Conservation (phyloP, 306 rosid genomes). For the Sicyos edulis region DNA sequence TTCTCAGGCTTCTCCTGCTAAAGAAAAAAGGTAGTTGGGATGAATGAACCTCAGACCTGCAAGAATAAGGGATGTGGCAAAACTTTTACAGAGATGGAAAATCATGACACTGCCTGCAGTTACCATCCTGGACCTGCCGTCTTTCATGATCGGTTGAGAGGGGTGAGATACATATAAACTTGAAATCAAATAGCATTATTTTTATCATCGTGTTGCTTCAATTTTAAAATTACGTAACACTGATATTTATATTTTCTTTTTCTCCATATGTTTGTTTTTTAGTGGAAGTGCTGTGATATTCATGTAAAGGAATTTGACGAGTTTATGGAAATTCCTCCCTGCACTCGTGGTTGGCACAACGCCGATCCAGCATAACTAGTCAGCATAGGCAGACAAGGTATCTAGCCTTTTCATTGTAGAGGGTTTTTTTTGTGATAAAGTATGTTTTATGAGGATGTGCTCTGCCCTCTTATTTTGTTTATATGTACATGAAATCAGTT, state of each 20-base stretch:
- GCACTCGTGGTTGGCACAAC: constrained; percentile 91
- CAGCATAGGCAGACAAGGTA: constrained; percentile 16
- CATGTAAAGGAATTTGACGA: constrained; percentile 91
- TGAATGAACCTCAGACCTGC: constrained; percentile 69
- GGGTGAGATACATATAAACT: constrained; percentile 43
- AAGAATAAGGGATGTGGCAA: constrained; percentile 72
- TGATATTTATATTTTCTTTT: neutral
- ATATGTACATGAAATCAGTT: neutral
- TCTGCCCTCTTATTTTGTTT: neutral
- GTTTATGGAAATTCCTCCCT: constrained; percentile 74
- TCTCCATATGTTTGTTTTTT: constrained; percentile 22
- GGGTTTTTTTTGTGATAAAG: neutral
- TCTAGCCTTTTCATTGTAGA: neutral
- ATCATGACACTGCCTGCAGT: constrained; percentile 73
- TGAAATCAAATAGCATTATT: neutral
- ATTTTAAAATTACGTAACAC: neutral
- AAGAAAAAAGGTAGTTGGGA: constrained; percentile 50
- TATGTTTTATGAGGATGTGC: neutral
- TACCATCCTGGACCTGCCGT: constrained; percentile 91
- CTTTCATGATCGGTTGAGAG: constrained; percentile 79
- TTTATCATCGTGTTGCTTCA: neutral
- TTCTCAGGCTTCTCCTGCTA: constrained; percentile 32
- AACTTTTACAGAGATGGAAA: constrained; percentile 81
- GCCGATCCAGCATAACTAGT: constrained; percentile 45
- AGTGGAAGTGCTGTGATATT: constrained; percentile 91